Evolutionary conservation across 192 early-diverging fungal genomes (phyloP).

Genomic region (Geranomyces michiganensis): DNA sequence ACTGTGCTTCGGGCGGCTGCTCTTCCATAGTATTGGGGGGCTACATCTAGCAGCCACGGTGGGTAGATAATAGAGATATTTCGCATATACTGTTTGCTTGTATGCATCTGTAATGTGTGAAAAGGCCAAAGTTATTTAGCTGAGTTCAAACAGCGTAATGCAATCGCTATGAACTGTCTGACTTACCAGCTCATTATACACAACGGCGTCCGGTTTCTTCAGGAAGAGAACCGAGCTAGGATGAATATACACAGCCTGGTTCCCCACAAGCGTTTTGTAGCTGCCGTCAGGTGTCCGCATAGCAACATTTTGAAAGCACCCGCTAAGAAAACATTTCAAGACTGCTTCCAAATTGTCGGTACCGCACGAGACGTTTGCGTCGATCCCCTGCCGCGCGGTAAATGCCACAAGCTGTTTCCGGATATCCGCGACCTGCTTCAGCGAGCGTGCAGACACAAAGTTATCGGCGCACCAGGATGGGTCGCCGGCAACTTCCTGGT

Average conservation of each 20-base stretch:
- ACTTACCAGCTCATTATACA: constrained; percentile 88
- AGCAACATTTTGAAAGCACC: constrained; percentile 90
- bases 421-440: constrained; percentile 87
- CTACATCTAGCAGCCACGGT: constrained; percentile 77
- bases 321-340: constrained; percentile 82
- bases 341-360: constrained; percentile 70
- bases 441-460: constrained; percentile 84
- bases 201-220: constrained; percentile 74
- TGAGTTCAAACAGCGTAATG: not conserved
- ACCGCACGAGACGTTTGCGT: constrained; percentile 65
- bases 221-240: constrained; percentile 85
- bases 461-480: constrained; percentile 88
- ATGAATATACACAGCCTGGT: constrained; percentile 79
- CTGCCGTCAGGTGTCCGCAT: constrained; percentile 84
- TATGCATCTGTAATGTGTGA: constrained; percentile 62
- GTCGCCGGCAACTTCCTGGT: constrained; percentile 77
- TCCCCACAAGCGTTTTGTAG: constrained; percentile 73
- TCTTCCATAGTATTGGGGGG: constrained; percentile 70
- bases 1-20: not conserved
- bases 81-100: constrained; percentile 86
- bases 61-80: constrained; percentile 80
- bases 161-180: not conserved
- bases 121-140: not conserved
- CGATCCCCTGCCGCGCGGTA: constrained; percentile 68
- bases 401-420: constrained; percentile 83